Base-by-base conservation (phyloP, 495 filamentous ascomycete genomes). In the Penicillium alfredii region DNA sequence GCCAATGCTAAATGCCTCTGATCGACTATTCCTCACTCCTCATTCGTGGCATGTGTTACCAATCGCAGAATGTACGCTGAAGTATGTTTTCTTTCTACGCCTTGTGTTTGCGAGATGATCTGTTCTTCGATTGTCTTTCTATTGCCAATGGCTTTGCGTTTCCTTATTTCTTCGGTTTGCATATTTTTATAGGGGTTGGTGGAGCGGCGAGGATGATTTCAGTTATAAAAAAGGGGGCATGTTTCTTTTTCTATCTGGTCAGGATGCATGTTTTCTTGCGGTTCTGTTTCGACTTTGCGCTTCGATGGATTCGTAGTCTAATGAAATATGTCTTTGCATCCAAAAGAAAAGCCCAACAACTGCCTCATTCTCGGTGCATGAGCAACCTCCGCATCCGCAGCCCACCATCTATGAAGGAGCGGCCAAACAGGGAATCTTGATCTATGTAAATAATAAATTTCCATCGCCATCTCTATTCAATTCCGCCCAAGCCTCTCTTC, bases 401-500 rank as follows among this genome's bases (percentile, higher is more conserved):
- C n/a, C n/a, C n/a, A n/a, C n/a, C n/a, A 25, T 25, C 23, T 25
- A 25, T 25, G 23, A 9, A 25, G 23, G 23, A 25, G 0, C 11
- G 23, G 23, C 23, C 23, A 25, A 25, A 4, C 8, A 25, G 23
- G 23, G 23, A 25, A 25, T 25, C 23, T 25, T n/a, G 5, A n/a
- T n/a, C 23, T 25, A 9, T 25, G 8, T 25, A 25, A 9, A 25
- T n/a, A 25, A 38, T 53, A 6, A 33, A 49, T 24, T 56, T 49
- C 12, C 48, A 45, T 10, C 45, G 48, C 12, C 5, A 16, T 18
- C 13, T 13, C 17, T 6, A 9, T 6, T 60, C 61, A 71, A 63
- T 87, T 80, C 35, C 92, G 72, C 8, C 92, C 92, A 15, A 94
- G 60, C 26, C 92, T 73, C 63, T 98, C 92, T 51, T 86, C 85